Evolutionary conservation across 768 basidiomycete genomes (phyloP), one percentile per base, ranked within the genome.

Genomic region (Tylopilus balloui): DNA sequence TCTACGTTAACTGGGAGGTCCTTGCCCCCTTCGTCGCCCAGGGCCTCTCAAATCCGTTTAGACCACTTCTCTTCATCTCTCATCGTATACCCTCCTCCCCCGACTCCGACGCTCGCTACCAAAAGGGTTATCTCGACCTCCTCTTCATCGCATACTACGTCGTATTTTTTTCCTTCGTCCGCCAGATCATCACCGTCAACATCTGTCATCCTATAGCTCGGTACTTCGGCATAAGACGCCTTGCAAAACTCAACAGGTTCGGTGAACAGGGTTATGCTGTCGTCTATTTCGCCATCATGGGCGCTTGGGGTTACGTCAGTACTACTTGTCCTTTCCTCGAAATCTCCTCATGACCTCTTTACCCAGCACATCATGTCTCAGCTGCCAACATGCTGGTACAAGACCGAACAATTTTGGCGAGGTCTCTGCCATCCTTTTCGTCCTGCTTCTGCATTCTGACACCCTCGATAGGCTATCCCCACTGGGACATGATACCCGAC

Each of bases 191-290:
- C 64, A 80, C 84, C 15, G 55, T 87, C 60, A 79, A 78, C 47
- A 29, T 91, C 11, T 80, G 83, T 37, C 71, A 73, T 20, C 88
- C 87, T 2, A 55, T 92, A 31, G 93, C 86, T 0, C 76, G 72
- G 28, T 73, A 76, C 50, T 82, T 86, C 47, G 87, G 92, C 2
- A 78, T 99, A 42, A 78, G 72, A 60, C 81, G 75, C 53, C 66
- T 70, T 50, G 63, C 63, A 20, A 96, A 94, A 66, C 66, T 92
- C 13, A 80, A 84, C 47, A 74, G 95, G 29, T 97, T 97, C 60
- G 88, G 83, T 17, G 95, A 99, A 70, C 95, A 95, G 63, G 83
- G 80, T 0, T 96, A 99, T 66, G 89, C 92, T 0, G 43, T 89
- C 38, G 54, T 89, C 13, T 99, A 98, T 67, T 94, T 91, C 57